phyloP scores from a whole-genome alignment of 352 stramenopile species.

The Pythium brachiatum region DNA sequence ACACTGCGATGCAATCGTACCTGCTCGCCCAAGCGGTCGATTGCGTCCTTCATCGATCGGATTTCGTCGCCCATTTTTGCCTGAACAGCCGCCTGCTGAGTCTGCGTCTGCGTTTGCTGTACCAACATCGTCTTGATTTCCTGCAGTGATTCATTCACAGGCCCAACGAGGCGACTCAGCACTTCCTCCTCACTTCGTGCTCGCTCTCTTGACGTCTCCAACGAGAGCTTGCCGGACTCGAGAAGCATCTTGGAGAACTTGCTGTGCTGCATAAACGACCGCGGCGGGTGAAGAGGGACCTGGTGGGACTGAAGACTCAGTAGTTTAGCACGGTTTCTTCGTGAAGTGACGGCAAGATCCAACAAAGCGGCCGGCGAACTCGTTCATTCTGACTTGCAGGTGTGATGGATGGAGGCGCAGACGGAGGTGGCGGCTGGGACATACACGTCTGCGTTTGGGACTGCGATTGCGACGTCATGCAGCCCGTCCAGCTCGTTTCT shows the following conservation, averaged over 20 bases:
- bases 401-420: not conserved
- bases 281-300: conserved; percentile 11
- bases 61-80: not conserved
- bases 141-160: conserved; percentile 2
- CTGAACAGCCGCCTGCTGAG: not conserved
- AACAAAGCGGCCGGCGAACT: conserved; percentile 6
- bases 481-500: conserved; percentile 31
- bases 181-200: conserved; percentile 11
- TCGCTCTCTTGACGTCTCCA: not conserved
- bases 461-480: conserved; percentile 45
- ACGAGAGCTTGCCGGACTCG: not conserved
- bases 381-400: conserved; percentile 10
- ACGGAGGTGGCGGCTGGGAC: conserved; percentile 14
- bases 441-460: conserved; percentile 33
- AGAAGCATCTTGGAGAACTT: conserved; percentile 8
- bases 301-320: not conserved
- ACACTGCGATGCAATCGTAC: not conserved
- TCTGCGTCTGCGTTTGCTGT: not conserved
- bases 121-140: conserved; percentile 15
- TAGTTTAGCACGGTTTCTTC: conserved; percentile 32
- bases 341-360: conserved; percentile 30
- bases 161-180: not conserved
- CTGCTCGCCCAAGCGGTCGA: conserved; percentile 3
- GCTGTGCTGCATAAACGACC: not conserved
- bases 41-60: conserved; percentile 6